These are phyloP conservation scores for Psilocybe cyanescens DNA, from an alignment of 768 basidiomycete species.

Conservation along the genomic window DNA sequence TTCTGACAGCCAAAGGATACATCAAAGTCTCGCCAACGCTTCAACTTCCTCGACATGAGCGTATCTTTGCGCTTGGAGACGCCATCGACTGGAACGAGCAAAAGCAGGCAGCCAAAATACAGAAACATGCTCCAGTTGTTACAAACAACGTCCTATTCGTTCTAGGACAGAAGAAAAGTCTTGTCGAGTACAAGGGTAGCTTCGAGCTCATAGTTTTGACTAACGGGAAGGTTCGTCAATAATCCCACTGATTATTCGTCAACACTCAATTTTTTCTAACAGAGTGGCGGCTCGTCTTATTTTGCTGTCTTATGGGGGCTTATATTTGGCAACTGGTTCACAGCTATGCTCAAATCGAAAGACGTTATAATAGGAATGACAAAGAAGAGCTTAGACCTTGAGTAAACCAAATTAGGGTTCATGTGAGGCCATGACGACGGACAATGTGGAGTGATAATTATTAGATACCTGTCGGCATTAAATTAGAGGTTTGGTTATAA, in stretches of 20 bases:
- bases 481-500: too few species aligned
- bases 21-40: constrained; percentile 62
- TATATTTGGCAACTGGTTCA: neutral
- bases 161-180: neutral
- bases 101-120: neutral
- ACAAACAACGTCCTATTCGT: neutral
- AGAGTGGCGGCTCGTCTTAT: neutral
- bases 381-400: too few species aligned
- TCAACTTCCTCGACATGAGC: constrained; percentile 51
- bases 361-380: neutral
- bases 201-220: neutral
- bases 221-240: neutral
- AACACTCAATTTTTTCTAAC: neutral
- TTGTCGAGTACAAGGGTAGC: neutral
- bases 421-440: too few species aligned
- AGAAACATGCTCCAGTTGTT: neutral
- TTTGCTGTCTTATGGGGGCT: neutral
- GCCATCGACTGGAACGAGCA: constrained; percentile 52
- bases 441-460: too few species aligned
- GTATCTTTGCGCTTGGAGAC: constrained; percentile 71
- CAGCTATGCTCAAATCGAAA: neutral
- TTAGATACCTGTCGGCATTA: too few species aligned
- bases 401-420: too few species aligned
- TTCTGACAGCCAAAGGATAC: constrained; percentile 41
- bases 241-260: neutral